A percentile compares a stretch with the other conserved stretches of the same genome.
phyloP scores from a whole-genome alignment of 1,139 yeast genomes.

The Magnusiomyces clavatus region DNA sequence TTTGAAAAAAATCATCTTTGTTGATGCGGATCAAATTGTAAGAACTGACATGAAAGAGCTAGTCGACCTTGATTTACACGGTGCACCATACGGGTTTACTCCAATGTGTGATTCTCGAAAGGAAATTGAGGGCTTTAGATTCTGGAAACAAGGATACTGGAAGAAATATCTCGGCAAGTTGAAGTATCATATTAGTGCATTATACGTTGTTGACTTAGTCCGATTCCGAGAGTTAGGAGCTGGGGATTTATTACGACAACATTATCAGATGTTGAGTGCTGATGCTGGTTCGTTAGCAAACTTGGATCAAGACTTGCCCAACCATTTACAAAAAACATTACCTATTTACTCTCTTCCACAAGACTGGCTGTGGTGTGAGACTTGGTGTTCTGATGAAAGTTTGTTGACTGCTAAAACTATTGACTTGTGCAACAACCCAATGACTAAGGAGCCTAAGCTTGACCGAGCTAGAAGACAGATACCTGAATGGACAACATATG shows the following conservation, averaged over 20 bases:
- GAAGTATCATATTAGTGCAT: slow-evolving; percentile 75
- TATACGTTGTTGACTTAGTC: slow-evolving; percentile 70
- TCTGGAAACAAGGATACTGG: slow-evolving; percentile 97
- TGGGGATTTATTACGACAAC: slow-evolving; percentile 77
- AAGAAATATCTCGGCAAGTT: slow-evolving; percentile 48
- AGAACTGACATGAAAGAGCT: slow-evolving; percentile 66
- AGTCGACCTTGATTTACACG: slow-evolving; percentile 57
- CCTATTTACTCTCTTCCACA: slow-evolving; percentile 69
- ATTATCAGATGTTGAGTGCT: slow-evolving; percentile 72
- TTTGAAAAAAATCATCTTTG: slow-evolving; percentile 67
- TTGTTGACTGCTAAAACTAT: slow-evolving; percentile 61
- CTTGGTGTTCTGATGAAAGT: slow-evolving; percentile 76
- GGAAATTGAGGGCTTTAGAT: slow-evolving; percentile 79
- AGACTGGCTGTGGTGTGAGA: slow-evolving; percentile 91
- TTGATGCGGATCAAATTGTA: slow-evolving; percentile 78
- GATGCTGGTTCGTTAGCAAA: slow-evolving; percentile 76
- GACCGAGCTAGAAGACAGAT: slow-evolving; percentile 67
- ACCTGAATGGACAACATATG: slow-evolving; percentile 70
- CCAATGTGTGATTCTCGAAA: slow-evolving; percentile 81
- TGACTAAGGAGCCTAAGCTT: slow-evolving; percentile 68
- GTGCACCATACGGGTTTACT: slow-evolving; percentile 76
- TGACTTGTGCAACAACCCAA: slow-evolving; percentile 76
- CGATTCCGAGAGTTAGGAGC: slow-evolving; percentile 57
- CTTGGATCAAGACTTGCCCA: slow-evolving; percentile 87
- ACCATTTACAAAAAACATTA: slow-evolving; percentile 61